A percentile compares a stretch with the other conserved stretches of the same genome.
phyloP scores from a whole-genome alignment of 1,284 basidiomycete species.

The Chalciporus sp. region DNA sequence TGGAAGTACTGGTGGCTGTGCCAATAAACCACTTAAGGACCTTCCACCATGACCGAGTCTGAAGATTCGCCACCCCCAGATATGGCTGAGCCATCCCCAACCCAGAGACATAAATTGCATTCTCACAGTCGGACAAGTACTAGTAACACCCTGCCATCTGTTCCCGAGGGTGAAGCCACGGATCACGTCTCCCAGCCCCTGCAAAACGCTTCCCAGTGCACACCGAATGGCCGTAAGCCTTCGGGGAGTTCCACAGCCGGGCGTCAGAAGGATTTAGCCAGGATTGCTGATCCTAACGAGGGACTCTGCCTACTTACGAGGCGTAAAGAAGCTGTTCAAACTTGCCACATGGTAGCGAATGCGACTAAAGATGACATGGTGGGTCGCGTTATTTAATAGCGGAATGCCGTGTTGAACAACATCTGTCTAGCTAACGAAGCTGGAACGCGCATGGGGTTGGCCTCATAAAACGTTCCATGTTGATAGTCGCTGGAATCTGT shows the following conservation, averaged over 20 bases:
- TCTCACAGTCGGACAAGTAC: not conserved
- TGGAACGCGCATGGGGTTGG: not conserved
- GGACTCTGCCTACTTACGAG: not conserved
- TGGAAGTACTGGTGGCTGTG: no score
- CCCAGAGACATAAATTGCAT: no score
- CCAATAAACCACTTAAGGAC: no score
- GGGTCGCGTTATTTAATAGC: not conserved
- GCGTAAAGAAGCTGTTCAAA: not conserved
- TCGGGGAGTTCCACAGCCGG: not conserved
- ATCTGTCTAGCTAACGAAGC: not conserved
- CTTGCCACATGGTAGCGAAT: not conserved
- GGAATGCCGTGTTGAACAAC: not conserved
- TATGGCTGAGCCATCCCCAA: no score
- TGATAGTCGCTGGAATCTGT: not conserved
- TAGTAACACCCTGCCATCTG: not conserved
- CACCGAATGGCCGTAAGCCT: not conserved
- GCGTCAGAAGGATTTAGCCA: not conserved
- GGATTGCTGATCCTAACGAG: not conserved
- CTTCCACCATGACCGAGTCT: no score
- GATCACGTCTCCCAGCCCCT: not conserved
- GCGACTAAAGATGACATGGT: not conserved
- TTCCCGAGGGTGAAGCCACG: not conserved
- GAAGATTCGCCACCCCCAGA: no score
- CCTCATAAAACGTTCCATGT: not conserved
- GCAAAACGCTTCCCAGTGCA: not conserved